These are phyloP conservation scores for Termitomyces sp. DNA, from an alignment of 768 basidiomycete genomes.

Conservation along the genomic window DNA sequence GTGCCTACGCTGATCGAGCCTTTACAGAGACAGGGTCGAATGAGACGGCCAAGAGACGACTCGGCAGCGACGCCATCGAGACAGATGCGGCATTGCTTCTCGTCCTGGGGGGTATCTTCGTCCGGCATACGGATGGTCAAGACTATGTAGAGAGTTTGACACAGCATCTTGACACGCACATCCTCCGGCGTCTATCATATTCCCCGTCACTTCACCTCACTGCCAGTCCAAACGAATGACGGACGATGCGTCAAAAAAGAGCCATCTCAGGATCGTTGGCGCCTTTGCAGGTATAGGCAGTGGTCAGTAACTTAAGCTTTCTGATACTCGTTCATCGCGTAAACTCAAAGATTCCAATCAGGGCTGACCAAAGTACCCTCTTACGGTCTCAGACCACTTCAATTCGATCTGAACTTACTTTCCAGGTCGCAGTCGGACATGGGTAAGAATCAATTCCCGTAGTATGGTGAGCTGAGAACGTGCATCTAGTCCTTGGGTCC, in stretches of 20 bases:
- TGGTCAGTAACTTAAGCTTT: slow-evolving; percentile 35
- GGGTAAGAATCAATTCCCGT: slow-evolving; percentile 41
- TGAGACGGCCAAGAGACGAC: slow-evolving; percentile 65
- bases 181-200: slow-evolving; percentile 7
- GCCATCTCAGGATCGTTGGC: slow-evolving; percentile 51
- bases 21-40: slow-evolving; percentile 78
- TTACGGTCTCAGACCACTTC: neutral
- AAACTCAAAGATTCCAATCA: slow-evolving; percentile 16
- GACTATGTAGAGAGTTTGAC: neutral
- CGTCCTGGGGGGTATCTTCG: slow-evolving; percentile 27
- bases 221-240: slow-evolving; percentile 28
- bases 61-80: slow-evolving; percentile 66
- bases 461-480: slow-evolving; percentile 9
- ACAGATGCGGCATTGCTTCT: slow-evolving; percentile 84
- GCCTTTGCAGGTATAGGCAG: slow-evolving; percentile 61
- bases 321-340: neutral
- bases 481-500: neutral
- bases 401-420: neutral
- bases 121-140: slow-evolving; percentile 18
- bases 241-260: slow-evolving; percentile 27
- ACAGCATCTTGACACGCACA: neutral
- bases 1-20: slow-evolving; percentile 67
- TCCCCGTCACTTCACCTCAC: slow-evolving; percentile 4
- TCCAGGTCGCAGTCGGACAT: slow-evolving; percentile 70
- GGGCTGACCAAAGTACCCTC: slow-evolving; percentile 50